A percentile compares a stretch with the other conserved stretches of the same genome.
Evolutionary conservation across 2,329 filamentous ascomycete species (phyloP).

Genomic region (Xylariaceae sp.): DNA sequence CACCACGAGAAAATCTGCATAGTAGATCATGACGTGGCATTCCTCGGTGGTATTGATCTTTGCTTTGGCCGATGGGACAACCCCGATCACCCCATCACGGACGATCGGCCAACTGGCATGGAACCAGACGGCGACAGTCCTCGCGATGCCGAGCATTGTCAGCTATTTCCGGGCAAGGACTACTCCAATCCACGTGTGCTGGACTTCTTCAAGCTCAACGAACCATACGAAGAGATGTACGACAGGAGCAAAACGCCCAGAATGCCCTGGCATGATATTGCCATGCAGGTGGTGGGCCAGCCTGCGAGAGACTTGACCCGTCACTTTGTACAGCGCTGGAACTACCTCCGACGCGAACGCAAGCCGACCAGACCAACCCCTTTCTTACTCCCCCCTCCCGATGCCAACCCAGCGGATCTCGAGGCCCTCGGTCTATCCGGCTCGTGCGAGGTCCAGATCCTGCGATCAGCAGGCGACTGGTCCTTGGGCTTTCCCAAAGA

Average conservation of each 20-base stretch:
- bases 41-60: conserved; percentile 90
- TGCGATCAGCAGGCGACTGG: conserved; percentile 86
- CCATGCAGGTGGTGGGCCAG: conserved; percentile 96
- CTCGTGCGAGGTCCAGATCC: conserved; percentile 92
- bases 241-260: conserved; percentile 79
- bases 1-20: conserved; percentile 98
- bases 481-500: conserved; percentile 70
- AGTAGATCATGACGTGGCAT: conserved; percentile 91
- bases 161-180: conserved; percentile 95
- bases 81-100: conserved; percentile 80
- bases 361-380: conserved; percentile 91
- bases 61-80: conserved; percentile 98
- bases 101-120: conserved; percentile 93
- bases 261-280: conserved; percentile 98
- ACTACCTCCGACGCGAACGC: conserved; percentile 86
- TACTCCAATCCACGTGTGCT: conserved; percentile 95
- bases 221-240: conserved; percentile 99
- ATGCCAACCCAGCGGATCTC: conserved; percentile 79
- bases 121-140: conserved; percentile 65
- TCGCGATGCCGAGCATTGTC: conserved; percentile 87
- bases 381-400: conserved; percentile 86
- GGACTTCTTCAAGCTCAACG: conserved; percentile 87
- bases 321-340: conserved; percentile 97
- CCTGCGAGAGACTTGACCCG: conserved; percentile 88
- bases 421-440: conserved; percentile 83